Evolutionary conservation across 2,329 filamentous ascomycete species (phyloP).

Genomic region (Hymenoscyphus fraxineus): DNA sequence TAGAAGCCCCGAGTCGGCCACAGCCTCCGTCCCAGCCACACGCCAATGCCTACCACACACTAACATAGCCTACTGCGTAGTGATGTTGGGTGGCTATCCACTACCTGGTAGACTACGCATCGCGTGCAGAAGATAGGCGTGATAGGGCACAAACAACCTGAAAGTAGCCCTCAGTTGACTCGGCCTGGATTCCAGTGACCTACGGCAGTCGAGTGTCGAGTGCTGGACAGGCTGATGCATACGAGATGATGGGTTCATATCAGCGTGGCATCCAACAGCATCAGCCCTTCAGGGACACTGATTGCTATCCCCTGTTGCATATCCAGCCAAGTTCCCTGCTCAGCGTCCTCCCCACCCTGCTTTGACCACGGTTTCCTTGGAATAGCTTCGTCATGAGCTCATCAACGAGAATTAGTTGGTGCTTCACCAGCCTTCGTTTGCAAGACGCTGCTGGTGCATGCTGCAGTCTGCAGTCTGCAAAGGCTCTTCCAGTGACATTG

Average conservation of each 20-base stretch:
- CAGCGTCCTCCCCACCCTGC: not conserved
- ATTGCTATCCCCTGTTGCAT: not conserved
- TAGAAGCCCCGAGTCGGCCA: not conserved
- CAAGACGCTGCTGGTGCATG: not conserved
- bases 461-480: too few relatives aligned
- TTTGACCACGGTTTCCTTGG: not conserved
- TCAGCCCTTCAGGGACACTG: not conserved
- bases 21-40: not conserved
- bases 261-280: not conserved
- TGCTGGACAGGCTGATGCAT: not conserved
- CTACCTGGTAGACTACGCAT: too few relatives aligned
- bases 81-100: too few relatives aligned
- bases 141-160: too few relatives aligned
- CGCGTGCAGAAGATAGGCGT: too few relatives aligned
- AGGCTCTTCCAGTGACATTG: not conserved
- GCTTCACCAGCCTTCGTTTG: not conserved
- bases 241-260: not conserved
- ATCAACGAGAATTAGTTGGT: not conserved
- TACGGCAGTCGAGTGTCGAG: not conserved
- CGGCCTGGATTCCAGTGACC: too few relatives aligned
- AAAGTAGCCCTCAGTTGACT: too few relatives aligned
- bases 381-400: not conserved
- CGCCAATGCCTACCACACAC: not conserved
- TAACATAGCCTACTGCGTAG: too few relatives aligned
- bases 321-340: not conserved